phyloP scores from a whole-genome alignment of 805 yeast genomes.

The Pichia membranifaciens region DNA sequence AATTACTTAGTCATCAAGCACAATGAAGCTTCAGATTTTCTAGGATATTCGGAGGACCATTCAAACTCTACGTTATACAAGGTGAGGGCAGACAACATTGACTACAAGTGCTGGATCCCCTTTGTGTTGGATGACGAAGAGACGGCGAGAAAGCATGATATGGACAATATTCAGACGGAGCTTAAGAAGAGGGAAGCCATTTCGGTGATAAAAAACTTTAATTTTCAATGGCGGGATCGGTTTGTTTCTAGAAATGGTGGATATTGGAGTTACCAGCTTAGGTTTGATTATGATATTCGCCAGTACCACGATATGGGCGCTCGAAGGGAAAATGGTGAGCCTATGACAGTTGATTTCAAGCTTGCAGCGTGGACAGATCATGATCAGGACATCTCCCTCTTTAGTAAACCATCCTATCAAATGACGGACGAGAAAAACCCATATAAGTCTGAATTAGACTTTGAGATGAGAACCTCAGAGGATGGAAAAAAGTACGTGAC shows the following conservation, averaged over 20 bases:
- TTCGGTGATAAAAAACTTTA: conserved; percentile 14
- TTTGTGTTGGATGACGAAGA: neutral
- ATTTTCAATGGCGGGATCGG: neutral
- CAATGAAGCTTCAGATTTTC: neutral
- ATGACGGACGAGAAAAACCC: conserved; percentile 1
- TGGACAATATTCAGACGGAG: conserved; percentile 7
- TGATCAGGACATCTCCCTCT: neutral
- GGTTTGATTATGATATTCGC: conserved; percentile 10
- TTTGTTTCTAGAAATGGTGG: conserved; percentile 11
- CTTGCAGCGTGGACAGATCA: conserved; percentile 11
- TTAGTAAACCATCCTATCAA: conserved; percentile 4
- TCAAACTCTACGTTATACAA: neutral
- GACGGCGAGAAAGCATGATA: neutral
- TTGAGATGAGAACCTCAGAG: conserved; percentile 19
- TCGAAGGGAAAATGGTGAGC: neutral
- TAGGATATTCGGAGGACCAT: neutral
- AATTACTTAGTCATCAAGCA: conserved; percentile 4
- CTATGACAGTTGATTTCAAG: neutral
- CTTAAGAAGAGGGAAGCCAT: conserved; percentile 19
- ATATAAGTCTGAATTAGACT: conserved; percentile 19
- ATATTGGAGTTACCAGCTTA: conserved; percentile 18
- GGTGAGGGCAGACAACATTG: neutral
- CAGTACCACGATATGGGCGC: conserved; percentile 13
- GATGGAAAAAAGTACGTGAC: conserved; percentile 27
- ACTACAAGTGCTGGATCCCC: conserved; percentile 6